These are phyloP conservation scores for Psilocybe azurescens DNA, from an alignment of 768 basidiomycete species.

Conservation along the genomic window DNA sequence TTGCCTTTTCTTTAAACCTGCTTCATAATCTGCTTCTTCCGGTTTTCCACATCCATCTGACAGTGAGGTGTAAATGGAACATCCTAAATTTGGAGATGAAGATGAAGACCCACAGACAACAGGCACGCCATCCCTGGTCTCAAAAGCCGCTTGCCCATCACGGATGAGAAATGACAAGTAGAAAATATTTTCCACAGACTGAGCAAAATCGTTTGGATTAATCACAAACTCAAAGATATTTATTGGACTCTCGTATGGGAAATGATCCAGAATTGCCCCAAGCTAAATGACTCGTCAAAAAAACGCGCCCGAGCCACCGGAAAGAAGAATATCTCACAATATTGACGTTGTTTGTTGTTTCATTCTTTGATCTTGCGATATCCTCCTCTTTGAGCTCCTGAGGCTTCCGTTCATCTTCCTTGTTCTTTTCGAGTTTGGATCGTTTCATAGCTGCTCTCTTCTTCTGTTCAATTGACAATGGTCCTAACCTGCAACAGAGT, in stretches of 20 bases:
- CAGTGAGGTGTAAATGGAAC: background rate
- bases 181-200: slow-evolving; percentile 97
- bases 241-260: slow-evolving; percentile 35
- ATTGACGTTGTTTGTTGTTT: slow-evolving; percentile 87
- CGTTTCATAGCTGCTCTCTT: slow-evolving; percentile 66
- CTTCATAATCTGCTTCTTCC: slow-evolving; percentile 62
- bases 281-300: slow-evolving; percentile 48
- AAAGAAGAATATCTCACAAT: slow-evolving; percentile 49
- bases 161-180: slow-evolving; percentile 93
- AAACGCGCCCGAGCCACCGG: background rate
- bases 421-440: slow-evolving; percentile 72
- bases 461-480: slow-evolving; percentile 86
- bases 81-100: background rate
- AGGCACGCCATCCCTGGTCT: slow-evolving; percentile 73
- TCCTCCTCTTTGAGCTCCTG: slow-evolving; percentile 86
- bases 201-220: slow-evolving; percentile 90
- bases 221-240: slow-evolving; percentile 90
- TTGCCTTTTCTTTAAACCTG: slow-evolving; percentile 77
- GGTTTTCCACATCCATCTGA: slow-evolving; percentile 71
- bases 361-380: slow-evolving; percentile 82
- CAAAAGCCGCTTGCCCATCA: slow-evolving; percentile 80
- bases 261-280: slow-evolving; percentile 55
- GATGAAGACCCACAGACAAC: slow-evolving; percentile 65
- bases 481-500: slow-evolving; percentile 76
- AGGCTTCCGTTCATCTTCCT: slow-evolving; percentile 70